A percentile compares a stretch with the other conserved stretches of the same genome.
Evolutionary conservation across 2,329 filamentous ascomycete species (phyloP).

Genomic region (Botrytis fragariae): DNA sequence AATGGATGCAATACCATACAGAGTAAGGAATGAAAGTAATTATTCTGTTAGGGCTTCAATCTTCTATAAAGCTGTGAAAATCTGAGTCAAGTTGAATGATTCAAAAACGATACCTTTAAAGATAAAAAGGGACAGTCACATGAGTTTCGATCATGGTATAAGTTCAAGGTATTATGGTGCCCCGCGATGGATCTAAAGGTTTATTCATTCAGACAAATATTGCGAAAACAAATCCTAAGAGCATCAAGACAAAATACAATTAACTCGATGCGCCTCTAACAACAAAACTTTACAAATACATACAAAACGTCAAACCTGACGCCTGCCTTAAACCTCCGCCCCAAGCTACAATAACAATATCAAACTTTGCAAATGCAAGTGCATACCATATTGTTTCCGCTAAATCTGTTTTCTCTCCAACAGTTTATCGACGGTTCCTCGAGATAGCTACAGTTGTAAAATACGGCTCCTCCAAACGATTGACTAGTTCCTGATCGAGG

Average conservation of each 20-base stretch:
- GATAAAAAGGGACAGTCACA: not conserved
- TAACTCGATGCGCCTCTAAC: not conserved
- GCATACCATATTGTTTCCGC: not conserved
- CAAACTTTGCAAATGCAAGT: not conserved
- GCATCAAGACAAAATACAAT: not conserved
- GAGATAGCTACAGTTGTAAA: not conserved
- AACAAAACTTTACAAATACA: not conserved
- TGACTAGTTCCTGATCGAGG: not conserved
- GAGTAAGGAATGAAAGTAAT: not conserved
- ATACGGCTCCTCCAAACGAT: not conserved
- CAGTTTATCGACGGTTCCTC: not conserved
- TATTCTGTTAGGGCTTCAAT: not conserved
- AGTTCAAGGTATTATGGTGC: not conserved
- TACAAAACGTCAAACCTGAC: not conserved
- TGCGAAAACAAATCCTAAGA: not conserved
- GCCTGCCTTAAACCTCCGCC: not conserved
- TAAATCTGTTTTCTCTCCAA: not conserved
- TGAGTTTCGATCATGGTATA: not conserved
- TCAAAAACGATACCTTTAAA: not conserved
- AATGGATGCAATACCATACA: not conserved
- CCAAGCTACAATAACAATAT: not conserved
- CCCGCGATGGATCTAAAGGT: not conserved
- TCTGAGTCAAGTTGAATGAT: not conserved
- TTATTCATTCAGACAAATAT: not conserved
- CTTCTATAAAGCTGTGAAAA: not conserved